Conservation (phyloP, 2,329 filamentous ascomycete genomes). For the Dactylella cylindrospora region DNA sequence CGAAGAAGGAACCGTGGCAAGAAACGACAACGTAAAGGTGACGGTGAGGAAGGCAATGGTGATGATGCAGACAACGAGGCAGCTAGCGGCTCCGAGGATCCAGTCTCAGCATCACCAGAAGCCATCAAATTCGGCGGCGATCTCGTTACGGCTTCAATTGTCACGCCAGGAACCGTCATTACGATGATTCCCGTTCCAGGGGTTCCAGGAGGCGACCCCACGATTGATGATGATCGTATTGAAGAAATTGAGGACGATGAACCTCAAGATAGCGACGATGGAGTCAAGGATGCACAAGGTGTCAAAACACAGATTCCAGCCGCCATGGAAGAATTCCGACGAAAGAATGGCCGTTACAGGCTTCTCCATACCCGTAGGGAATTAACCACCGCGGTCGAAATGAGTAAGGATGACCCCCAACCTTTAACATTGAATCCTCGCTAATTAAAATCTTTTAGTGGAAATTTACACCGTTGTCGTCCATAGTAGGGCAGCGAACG, state of each 20-base stretch:
- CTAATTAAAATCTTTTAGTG: conserved; percentile 52
- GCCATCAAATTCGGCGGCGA: conserved; percentile 30
- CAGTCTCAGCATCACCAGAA: conserved; percentile 20
- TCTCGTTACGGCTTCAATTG: conserved; percentile 31
- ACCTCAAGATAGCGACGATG: conserved; percentile 1
- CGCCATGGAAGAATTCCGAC: conserved; percentile 30
- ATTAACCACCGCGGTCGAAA: conserved; percentile 27
- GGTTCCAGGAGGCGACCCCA: not conserved
- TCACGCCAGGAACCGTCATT: conserved; percentile 14
- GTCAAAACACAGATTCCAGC: no score
- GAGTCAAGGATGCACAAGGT: conserved; percentile 23
- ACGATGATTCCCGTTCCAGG: conserved; percentile 36
- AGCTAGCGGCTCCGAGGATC: conserved; percentile 41
- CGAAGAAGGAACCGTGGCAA: conserved; percentile 4
- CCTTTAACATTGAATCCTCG: not conserved
- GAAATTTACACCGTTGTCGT: conserved; percentile 71
- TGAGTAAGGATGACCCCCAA: conserved; percentile 18
- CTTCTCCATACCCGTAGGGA: conserved; percentile 33
- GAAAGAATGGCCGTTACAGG: conserved; percentile 30
- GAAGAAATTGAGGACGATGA: conserved; percentile 1
- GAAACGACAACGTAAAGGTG: not conserved
- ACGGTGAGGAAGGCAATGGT: conserved; percentile 14
- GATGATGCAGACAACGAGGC: conserved; percentile 41
- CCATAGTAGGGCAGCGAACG: conserved; percentile 70
- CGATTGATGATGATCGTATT: no score